phyloP scores from a whole-genome alignment of 2,329 filamentous ascomycete genomes.

The Aschersonia sp. region DNA sequence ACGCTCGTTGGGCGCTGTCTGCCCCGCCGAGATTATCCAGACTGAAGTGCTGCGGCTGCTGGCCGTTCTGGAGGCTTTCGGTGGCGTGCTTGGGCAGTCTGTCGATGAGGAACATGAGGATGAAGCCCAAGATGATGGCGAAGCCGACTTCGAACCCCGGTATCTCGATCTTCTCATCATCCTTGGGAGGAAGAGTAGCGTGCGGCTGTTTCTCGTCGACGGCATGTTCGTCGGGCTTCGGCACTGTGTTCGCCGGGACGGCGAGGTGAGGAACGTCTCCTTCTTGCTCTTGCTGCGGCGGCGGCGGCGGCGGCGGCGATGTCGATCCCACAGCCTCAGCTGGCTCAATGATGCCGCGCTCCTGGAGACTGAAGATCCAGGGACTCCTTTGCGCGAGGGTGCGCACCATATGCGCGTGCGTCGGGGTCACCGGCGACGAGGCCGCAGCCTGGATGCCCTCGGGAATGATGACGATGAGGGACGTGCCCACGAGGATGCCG shows the following conservation, averaged over 20 bases:
- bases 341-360: conserved; percentile 10
- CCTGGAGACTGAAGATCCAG: conserved; percentile 12
- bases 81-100: conserved; percentile 62
- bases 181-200: conserved; percentile 17
- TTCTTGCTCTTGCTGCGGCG: not conserved
- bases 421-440: conserved; percentile 26
- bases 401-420: conserved; percentile 21
- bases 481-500: conserved; percentile 87
- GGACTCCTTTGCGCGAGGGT: conserved; percentile 18
- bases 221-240: not conserved
- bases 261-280: too few species aligned
- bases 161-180: conserved; percentile 22
- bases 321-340: not conserved
- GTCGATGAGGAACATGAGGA: conserved; percentile 95
- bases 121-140: conserved; percentile 75
- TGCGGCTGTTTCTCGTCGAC: conserved; percentile 5
- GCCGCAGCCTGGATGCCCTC: conserved; percentile 90
- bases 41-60: conserved; percentile 71
- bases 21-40: conserved; percentile 59
- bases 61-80: conserved; percentile 47
- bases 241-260: too few species aligned
- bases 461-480: conserved; percentile 92
- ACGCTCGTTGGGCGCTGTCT: conserved; percentile 17
- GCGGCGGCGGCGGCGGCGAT: not conserved
- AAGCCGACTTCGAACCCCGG: conserved; percentile 72